Evolutionary conservation across 129 eudicot genomes (phyloP).

Genomic region (Smallanthus sonchifolius): DNA sequence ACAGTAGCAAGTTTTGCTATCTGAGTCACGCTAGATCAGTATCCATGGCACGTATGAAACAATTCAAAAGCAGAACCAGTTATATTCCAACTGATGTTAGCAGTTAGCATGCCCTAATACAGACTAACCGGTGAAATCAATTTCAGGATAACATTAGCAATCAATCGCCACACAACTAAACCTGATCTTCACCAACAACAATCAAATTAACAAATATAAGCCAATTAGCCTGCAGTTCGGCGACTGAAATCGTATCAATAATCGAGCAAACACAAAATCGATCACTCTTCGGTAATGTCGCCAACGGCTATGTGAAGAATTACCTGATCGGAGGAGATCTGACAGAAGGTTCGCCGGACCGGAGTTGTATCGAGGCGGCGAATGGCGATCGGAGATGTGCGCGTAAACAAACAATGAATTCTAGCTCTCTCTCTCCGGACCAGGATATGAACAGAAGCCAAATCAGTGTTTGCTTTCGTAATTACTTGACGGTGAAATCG

Average conservation of each 20-base stretch:
- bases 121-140: constrained; percentile 5
- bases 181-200: constrained; percentile 21
- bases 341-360: background rate
- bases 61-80: background rate
- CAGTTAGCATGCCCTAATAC: constrained; percentile 12
- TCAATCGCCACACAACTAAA: constrained; percentile 18
- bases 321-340: constrained; percentile 39
- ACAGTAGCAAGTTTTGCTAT: too few relatives aligned
- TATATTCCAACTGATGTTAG: background rate
- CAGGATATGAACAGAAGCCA: background rate
- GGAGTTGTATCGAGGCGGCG: constrained; percentile 4
- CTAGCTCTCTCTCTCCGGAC: constrained; percentile 4
- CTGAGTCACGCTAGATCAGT: background rate
- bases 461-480: too few relatives aligned
- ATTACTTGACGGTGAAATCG: too few relatives aligned
- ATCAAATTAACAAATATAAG: background rate
- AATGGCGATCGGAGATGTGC: constrained; percentile 15
- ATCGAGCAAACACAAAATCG: constrained; percentile 19
- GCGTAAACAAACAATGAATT: constrained; percentile 15
- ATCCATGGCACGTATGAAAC: constrained; percentile 1
- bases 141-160: background rate
- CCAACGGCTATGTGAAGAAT: background rate
- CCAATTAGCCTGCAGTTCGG: background rate
- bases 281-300: background rate
- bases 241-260: constrained; percentile 10